Evolutionary conservation across 1,139 yeast genomes (phyloP).

Genomic region (Geotrichum bryndzae): DNA sequence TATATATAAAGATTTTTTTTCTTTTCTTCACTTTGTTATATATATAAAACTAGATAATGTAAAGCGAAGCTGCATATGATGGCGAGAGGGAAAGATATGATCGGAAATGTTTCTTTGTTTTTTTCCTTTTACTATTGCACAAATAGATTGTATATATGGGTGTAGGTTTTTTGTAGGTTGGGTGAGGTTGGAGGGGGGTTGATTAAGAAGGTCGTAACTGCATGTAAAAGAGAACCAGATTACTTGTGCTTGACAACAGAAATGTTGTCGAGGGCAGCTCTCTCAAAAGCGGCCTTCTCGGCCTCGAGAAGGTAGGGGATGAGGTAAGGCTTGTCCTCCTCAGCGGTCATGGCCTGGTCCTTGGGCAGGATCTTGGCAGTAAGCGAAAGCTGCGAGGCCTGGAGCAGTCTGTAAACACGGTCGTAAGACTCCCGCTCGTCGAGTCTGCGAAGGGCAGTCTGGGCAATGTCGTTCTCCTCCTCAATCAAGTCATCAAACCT

Average conservation of each 20-base stretch:
- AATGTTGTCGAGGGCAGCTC: constrained; percentile 80
- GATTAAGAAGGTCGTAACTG: neutral
- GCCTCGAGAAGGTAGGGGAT: constrained; percentile 89
- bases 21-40: neutral
- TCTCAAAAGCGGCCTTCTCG: constrained; percentile 87
- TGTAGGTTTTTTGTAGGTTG: neutral
- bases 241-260: constrained; percentile 37
- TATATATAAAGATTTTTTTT: too few relatives aligned
- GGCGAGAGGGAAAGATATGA: neutral
- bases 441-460: constrained; percentile 82
- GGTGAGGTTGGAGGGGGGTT: neutral
- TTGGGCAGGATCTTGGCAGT: constrained; percentile 82
- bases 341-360: constrained; percentile 69
- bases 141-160: neutral
- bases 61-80: neutral
- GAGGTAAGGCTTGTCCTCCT: constrained; percentile 80
- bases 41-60: neutral
- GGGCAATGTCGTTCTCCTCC: constrained; percentile 83
- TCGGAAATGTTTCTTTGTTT: neutral
- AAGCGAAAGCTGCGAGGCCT: constrained; percentile 84
- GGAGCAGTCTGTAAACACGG: constrained; percentile 84
- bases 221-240: constrained; percentile 1
- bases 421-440: constrained; percentile 81
- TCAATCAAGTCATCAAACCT: constrained; percentile 76
- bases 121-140: neutral